Conservation (phyloP, 768 basidiomycete species). For the Tephrocybe rancida region DNA sequence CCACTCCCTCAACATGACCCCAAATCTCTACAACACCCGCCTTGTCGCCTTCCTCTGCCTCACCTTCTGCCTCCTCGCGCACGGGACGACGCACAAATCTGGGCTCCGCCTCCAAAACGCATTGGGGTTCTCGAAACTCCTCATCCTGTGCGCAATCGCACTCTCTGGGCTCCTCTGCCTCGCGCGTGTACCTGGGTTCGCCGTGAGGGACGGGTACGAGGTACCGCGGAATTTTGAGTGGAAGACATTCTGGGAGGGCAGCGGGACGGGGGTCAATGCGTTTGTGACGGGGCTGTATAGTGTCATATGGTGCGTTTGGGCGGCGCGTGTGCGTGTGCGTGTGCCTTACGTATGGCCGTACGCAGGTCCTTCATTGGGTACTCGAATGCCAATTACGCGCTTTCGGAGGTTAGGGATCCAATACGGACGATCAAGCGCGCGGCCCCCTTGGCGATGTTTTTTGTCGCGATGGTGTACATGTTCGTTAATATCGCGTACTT, state of each 20-base stretch:
- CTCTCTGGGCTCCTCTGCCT: slow-evolving; percentile 57
- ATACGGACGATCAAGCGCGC: slow-evolving; percentile 72
- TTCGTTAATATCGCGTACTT: slow-evolving; percentile 75
- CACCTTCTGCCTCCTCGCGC: slow-evolving; percentile 57
- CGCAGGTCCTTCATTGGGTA: slow-evolving; percentile 75
- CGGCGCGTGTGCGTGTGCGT: background rate
- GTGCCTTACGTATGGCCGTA: background rate
- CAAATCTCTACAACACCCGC: slow-evolving; percentile 50
- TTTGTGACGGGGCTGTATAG: slow-evolving; percentile 68
- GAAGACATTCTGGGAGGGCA: slow-evolving; percentile 66
- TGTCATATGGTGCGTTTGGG: slow-evolving; percentile 60
- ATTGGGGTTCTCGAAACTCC: slow-evolving; percentile 64
- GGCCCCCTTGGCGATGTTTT: slow-evolving; percentile 63
- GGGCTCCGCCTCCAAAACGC: slow-evolving; percentile 67
- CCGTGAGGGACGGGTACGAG: slow-evolving; percentile 51
- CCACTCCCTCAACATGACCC: slow-evolving; percentile 50
- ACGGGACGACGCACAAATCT: slow-evolving; percentile 52
- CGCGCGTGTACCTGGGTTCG: slow-evolving; percentile 48
- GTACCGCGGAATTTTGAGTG: slow-evolving; percentile 60
- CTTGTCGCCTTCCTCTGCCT: slow-evolving; percentile 56
- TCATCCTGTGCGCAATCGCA: slow-evolving; percentile 53
- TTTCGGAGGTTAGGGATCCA: slow-evolving; percentile 72
- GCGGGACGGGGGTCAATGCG: slow-evolving; percentile 54
- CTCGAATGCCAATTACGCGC: slow-evolving; percentile 72
- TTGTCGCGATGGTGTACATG: slow-evolving; percentile 63